phyloP scores from a whole-genome alignment of 768 basidiomycete genomes.

The Leccinellum rugosiceps region DNA sequence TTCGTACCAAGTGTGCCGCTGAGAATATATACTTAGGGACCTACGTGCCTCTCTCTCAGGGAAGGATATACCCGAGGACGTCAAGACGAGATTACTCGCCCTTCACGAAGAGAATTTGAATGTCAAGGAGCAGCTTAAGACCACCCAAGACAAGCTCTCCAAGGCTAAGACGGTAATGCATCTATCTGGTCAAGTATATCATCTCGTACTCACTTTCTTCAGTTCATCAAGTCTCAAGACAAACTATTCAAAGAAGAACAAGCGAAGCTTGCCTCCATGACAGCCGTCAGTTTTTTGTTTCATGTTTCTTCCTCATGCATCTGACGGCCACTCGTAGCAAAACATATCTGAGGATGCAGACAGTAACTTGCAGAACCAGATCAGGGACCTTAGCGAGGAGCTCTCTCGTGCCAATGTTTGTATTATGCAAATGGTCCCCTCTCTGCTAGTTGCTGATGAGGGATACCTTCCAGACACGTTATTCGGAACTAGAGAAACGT shows the following conservation, averaged over 20 bases:
- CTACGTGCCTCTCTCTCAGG: constrained; percentile 74
- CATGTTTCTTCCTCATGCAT: neutral
- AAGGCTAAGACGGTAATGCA: constrained; percentile 70
- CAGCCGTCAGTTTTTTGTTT: constrained; percentile 38
- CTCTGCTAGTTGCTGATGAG: neutral
- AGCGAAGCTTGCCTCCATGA: constrained; percentile 48
- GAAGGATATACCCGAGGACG: constrained; percentile 77
- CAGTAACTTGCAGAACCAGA: constrained; percentile 58
- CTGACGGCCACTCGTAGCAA: constrained; percentile 24
- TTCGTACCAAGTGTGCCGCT: neutral
- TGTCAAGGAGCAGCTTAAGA: constrained; percentile 69
- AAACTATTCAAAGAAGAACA: constrained; percentile 83
- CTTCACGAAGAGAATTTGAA: constrained; percentile 76
- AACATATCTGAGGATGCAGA: constrained; percentile 73
- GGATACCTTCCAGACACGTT: constrained; percentile 39
- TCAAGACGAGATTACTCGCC: constrained; percentile 68
- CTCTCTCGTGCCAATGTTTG: constrained; percentile 53
- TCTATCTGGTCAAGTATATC: neutral
- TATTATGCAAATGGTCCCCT: neutral
- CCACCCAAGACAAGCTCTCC: constrained; percentile 67
- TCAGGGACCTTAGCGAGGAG: constrained; percentile 65
- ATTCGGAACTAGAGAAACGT: constrained; percentile 52
- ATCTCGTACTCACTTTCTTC: constrained; percentile 3
- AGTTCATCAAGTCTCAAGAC: constrained; percentile 95
- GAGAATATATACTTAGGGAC: constrained; percentile 47